Evolutionary conservation across 257 asterid genomes (phyloP).

Genomic region (Solanum dulcamara): DNA sequence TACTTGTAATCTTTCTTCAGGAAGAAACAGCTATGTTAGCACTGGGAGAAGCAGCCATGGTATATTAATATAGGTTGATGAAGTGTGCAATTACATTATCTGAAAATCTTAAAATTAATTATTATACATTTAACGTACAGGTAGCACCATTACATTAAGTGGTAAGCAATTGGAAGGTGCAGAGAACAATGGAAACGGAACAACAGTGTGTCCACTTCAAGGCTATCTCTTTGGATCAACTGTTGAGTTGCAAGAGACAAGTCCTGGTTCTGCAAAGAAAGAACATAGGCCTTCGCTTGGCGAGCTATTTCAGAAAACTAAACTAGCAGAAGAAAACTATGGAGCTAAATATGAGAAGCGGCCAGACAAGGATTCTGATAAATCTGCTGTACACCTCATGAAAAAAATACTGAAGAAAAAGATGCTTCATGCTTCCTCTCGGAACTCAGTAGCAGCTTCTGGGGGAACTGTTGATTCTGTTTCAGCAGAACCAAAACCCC

Average conservation of each 20-base stretch:
- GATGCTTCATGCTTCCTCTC: conserved; percentile 33
- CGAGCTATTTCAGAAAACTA: conserved; percentile 86
- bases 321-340: conserved; percentile 45
- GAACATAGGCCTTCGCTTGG: conserved; percentile 80
- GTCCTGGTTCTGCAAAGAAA: conserved; percentile 25
- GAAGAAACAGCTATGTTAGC: conserved; percentile 74
- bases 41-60: conserved; percentile 65
- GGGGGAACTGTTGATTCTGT: conserved; percentile 40
- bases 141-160: conserved; percentile 51
- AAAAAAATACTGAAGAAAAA: conserved; percentile 60
- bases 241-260: conserved; percentile 41
- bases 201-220: conserved; percentile 64
- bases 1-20: conserved; percentile 47
- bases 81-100: not conserved
- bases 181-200: conserved; percentile 39
- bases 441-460: conserved; percentile 21
- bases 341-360: conserved; percentile 43
- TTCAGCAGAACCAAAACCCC: conserved; percentile 53
- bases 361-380: conserved; percentile 48
- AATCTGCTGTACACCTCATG: conserved; percentile 54
- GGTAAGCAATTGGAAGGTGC: conserved; percentile 48
- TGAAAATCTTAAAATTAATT: not conserved
- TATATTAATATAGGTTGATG: not conserved
- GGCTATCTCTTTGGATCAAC: conserved; percentile 81
- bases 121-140: not conserved